Base-by-base conservation (phyloP, 805 yeast genomes). In the Ascoidea rubescens region DNA sequence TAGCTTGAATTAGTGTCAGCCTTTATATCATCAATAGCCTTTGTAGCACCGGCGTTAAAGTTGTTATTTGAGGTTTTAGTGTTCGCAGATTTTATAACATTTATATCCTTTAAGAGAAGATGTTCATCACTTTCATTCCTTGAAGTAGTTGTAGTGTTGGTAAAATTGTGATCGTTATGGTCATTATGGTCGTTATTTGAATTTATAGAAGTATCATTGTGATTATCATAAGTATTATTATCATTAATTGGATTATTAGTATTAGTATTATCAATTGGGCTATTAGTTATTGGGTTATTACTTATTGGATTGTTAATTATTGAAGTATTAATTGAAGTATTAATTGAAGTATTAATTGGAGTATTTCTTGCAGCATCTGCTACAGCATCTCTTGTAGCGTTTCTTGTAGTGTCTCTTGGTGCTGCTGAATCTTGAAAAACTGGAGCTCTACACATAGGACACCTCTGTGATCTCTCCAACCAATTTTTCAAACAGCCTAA, bases 381-480 rank as follows among this genome's bases (percentile, higher is more conserved):
- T 14, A 16, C n/a, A 14, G 28, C 21, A 30, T 45, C 31, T 10
- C 28, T 28, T 32, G 16, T 37, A 37, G 14, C 48, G 8, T 47
- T 21, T 28, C 16, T 32, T 28, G 21, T 45, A 12, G 37, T 33
- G 5, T 45, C 30, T 21, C 21, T 48, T 28, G 47, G 21, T 43
- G 47, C 32, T 32, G 44, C 32, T 45, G 42, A 43, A 21, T 14
- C 33, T 14, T 37, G 31, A 12, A 79, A 74, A 1, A 88, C 95
- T 8, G 80, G 77, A 33, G 82, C 72, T 55, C 96, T 73, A 64
- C 99, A 93, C 51, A 90, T 79, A 1, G 99, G 99, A 69, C 99
- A 93, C n/a, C 79, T 78, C 58, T 84, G 91, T 0, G 96, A 87
- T 57, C 96, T 76, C 62, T 87, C 95, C 58, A 93, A 72, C 99